phyloP scores from a whole-genome alignment of 2,329 filamentous ascomycete species.

The Fusarium sp. region DNA sequence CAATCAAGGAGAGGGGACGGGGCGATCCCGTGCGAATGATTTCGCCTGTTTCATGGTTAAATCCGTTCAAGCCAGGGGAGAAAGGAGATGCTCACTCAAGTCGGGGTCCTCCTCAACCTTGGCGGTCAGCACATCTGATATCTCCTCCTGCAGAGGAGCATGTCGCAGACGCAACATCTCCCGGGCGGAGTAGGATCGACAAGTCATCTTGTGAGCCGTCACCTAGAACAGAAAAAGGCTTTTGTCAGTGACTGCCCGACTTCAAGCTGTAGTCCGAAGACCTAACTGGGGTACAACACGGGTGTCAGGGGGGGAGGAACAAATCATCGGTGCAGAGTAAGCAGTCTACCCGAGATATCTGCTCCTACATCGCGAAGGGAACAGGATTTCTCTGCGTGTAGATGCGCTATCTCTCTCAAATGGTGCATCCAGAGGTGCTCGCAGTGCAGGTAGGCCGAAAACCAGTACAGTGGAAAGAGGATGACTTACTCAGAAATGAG shows the following conservation, averaged over 20 bases:
- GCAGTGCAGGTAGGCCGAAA: background rate
- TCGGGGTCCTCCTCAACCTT: constrained; percentile 53
- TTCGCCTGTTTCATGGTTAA: constrained; percentile 40
- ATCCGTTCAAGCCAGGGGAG: background rate
- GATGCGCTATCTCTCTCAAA: background rate
- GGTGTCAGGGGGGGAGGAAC: background rate
- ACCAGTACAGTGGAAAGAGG: background rate
- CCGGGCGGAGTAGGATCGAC: constrained; percentile 54
- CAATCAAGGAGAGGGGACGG: constrained; percentile 44
- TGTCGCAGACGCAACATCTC: constrained; percentile 56
- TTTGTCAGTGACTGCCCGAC: constrained; percentile 46
- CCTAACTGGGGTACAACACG: background rate
- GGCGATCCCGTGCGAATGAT: constrained; percentile 46
- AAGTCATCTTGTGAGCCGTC: constrained; percentile 55
- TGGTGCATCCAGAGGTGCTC: background rate
- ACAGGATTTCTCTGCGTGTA: background rate
- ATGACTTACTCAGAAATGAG: constrained; percentile 45
- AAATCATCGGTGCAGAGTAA: background rate
- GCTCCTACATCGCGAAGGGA: background rate
- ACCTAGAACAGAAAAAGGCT: constrained; percentile 44
- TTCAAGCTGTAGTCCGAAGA: constrained; percentile 41
- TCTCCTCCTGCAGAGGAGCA: constrained; percentile 36
- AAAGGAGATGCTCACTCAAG: constrained; percentile 49
- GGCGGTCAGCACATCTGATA: constrained; percentile 44
- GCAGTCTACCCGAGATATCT: background rate